Conservation (phyloP, 768 basidiomycete genomes). For the Tricholoma saponaceum region DNA sequence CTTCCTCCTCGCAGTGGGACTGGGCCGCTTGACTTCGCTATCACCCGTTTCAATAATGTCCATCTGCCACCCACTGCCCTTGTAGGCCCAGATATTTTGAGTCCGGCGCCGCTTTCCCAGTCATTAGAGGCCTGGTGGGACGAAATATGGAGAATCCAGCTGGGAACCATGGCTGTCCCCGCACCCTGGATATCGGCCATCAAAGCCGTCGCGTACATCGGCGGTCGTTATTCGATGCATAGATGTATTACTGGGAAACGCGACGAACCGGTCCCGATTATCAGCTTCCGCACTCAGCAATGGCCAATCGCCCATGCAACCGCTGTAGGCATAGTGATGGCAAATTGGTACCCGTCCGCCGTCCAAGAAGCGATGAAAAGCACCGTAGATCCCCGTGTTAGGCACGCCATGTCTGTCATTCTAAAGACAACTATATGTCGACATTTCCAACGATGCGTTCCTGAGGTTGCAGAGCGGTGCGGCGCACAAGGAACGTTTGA, state of each 20-base stretch:
- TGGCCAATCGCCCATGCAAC: slow-evolving; percentile 52
- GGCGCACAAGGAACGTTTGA: slow-evolving; percentile 67
- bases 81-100: slow-evolving; percentile 39
- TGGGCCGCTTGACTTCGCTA: slow-evolving; percentile 50
- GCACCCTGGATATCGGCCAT: slow-evolving; percentile 49
- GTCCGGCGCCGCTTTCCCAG: slow-evolving; percentile 33
- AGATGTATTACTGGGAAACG: slow-evolving; percentile 44
- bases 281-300: slow-evolving; percentile 63
- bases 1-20: slow-evolving; percentile 51
- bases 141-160: slow-evolving; percentile 49
- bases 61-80: slow-evolving; percentile 46
- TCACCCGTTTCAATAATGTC: slow-evolving; percentile 54
- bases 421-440: slow-evolving; percentile 52
- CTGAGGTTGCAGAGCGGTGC: slow-evolving; percentile 57
- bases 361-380: slow-evolving; percentile 34
- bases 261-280: slow-evolving; percentile 43
- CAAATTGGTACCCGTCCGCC: slow-evolving; percentile 39
- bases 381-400: slow-evolving; percentile 39
- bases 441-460: slow-evolving; percentile 47
- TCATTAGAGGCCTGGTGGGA: slow-evolving; percentile 52
- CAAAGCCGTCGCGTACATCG: slow-evolving; percentile 51
- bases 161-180: slow-evolving; percentile 50
- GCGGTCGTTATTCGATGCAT: slow-evolving; percentile 55
- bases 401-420: slow-evolving; percentile 53
- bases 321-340: slow-evolving; percentile 48